A percentile compares a stretch with the other conserved stretches of the same genome.
phyloP scores from a whole-genome alignment of 2,329 filamentous ascomycete genomes.

The Aspergillus sp. region DNA sequence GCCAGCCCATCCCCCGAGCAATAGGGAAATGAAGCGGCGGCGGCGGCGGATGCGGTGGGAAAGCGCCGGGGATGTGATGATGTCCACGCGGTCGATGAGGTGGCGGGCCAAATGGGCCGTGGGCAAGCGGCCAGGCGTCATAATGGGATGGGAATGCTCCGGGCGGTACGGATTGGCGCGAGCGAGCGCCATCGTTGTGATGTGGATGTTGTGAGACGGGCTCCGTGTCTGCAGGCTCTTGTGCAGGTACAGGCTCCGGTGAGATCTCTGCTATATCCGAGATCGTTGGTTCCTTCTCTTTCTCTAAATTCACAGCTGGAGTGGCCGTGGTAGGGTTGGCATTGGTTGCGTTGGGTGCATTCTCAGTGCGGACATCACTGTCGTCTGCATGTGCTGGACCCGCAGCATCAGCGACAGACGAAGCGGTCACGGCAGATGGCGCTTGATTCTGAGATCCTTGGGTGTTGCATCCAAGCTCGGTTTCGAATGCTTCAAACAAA shows the following conservation, averaged over 20 bases:
- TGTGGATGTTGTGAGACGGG: neutral
- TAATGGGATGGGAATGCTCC: neutral
- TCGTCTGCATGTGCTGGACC: neutral
- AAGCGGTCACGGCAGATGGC: constrained; percentile 3
- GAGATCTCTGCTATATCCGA: neutral
- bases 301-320: neutral
- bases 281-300: neutral
- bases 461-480: constrained; percentile 28
- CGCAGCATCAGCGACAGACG: neutral
- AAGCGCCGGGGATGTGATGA: neutral
- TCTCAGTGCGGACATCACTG: neutral
- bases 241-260: neutral
- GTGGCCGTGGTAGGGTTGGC: neutral
- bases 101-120: no score
- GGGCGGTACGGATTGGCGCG: neutral
- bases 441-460: constrained; percentile 10
- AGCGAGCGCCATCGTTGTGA: neutral
- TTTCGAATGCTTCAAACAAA: constrained; percentile 38
- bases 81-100: no score
- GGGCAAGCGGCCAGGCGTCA: no score
- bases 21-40: neutral
- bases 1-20: no score
- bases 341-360: neutral
- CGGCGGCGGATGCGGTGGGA: neutral
- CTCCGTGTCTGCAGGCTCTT: neutral